These are phyloP conservation scores for Canna indica DNA, from an alignment of 176 grass and related monocot species.

Conservation along the genomic window DNA sequence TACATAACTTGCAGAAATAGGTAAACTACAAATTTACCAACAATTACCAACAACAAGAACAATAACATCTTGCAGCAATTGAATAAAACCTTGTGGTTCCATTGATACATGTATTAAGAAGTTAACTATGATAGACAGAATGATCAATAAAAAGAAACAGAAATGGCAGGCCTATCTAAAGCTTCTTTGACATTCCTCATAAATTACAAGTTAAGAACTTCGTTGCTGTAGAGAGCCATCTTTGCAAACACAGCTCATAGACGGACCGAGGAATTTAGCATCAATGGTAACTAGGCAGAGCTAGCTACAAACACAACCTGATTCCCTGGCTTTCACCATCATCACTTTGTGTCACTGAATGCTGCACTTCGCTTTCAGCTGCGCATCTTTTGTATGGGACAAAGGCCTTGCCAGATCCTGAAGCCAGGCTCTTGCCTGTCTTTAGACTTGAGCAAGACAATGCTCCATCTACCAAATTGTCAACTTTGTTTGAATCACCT, in stretches of 20 bases:
- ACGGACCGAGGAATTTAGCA: background rate
- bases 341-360: background rate
- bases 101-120: background rate
- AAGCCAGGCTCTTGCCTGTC: slow-evolving; percentile 3
- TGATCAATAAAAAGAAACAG: background rate
- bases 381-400: slow-evolving; percentile 50
- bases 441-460: slow-evolving; percentile 25
- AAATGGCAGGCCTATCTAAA: background rate
- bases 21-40: too few relatives aligned
- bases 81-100: background rate
- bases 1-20: too few relatives aligned
- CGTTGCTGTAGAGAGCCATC: background rate
- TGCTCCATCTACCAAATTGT: background rate
- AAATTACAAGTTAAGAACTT: background rate
- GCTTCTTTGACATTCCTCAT: background rate
- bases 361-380: slow-evolving; percentile 25
- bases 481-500: slow-evolving; percentile 25
- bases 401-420: slow-evolving; percentile 31
- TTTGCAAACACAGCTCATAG: background rate
- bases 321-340: slow-evolving; percentile 48
- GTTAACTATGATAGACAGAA: background rate
- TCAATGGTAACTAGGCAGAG: slow-evolving; percentile 1
- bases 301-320: slow-evolving; percentile 52
- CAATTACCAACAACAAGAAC: background rate
- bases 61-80: background rate